A percentile compares a stretch with the other conserved stretches of the same genome.
Evolutionary conservation across 176 grass and related monocot genomes (phyloP).

Genomic region (Oryza glaberrima): DNA sequence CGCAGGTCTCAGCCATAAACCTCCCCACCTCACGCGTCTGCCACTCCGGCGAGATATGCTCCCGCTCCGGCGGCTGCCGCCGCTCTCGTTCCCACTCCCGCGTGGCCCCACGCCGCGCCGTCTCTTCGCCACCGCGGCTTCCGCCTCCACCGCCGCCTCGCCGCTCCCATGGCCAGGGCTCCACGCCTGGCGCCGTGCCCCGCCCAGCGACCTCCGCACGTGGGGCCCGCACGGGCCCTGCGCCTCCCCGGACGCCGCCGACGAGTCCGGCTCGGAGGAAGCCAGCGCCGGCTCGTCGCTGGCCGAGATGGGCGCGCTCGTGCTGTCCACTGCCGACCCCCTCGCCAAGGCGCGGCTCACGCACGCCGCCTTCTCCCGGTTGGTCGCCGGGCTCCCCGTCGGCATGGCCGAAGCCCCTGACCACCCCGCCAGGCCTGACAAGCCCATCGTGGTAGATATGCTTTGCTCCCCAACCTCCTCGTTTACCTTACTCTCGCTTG

Average conservation of each 20-base stretch:
- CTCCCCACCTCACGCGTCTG: neutral
- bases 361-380: constrained; percentile 75
- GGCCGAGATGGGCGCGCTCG: constrained; percentile 67
- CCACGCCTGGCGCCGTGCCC: constrained; percentile 60
- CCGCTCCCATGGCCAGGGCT: constrained; percentile 73
- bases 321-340: constrained; percentile 79
- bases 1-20: constrained; percentile 20
- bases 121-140: constrained; percentile 14
- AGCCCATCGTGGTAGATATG: constrained; percentile 59
- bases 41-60: constrained; percentile 43
- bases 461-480: neutral
- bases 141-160: constrained; percentile 37
- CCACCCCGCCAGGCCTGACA: constrained; percentile 65
- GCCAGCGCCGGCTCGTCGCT: constrained; percentile 43
- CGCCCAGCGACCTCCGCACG: constrained; percentile 59
- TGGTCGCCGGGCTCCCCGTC: constrained; percentile 52
- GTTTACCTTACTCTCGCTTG: neutral
- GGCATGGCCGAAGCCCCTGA: constrained; percentile 47
- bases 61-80: constrained; percentile 20
- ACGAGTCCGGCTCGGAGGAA: neutral
- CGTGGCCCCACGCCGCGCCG: constrained; percentile 14
- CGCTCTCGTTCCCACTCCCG: constrained; percentile 19
- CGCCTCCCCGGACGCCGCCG: constrained; percentile 16
- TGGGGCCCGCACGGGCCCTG: constrained; percentile 73
- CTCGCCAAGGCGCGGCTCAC: constrained; percentile 68